Base-by-base conservation (phyloP, 2,329 filamentous ascomycete species). In the Diaporthe australafricana region DNA sequence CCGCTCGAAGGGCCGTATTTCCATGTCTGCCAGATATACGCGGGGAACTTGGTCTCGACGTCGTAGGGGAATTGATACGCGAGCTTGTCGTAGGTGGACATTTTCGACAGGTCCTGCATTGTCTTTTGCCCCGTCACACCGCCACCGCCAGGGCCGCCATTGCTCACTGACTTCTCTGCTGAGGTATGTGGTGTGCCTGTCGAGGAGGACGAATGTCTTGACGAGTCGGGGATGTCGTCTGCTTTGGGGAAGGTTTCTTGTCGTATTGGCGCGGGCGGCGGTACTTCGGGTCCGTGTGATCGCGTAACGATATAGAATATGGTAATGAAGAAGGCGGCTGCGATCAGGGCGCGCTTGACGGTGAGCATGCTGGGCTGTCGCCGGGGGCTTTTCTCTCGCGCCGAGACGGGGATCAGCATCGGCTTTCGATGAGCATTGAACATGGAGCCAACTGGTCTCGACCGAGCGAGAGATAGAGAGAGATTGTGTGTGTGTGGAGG, bases 1-100 rank as follows among this genome's bases (percentile, higher is more conserved):
- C 90, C 87, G 27, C 94, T 93, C 1, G 91, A 89, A 0, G 96
- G 95, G 0, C 91, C 93, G 78, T 90, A 92, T 82, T 97, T 98
- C 96, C 96, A 99, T 17, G 96, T 99, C 87, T 99, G 96, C 96
- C 96, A 99, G 79, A 99, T 97, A 85, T 98, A 98, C 70, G 95
- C 95, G 3, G 96, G 96, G 81, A 98, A 98, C 81, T 96, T 97
- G 77, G 87, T 83, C 79, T 95, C 91, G 74, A 96, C 87, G 78
- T 98, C 93, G 86, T 98, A 99, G 25, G 95, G 94, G 82, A 96
- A 98, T 77, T 97, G 93, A 85, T 97, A 98, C 67, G 92, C 92
- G 71, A 99, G 90, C 84, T 96, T 98, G 85, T 89, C 93, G 87
- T 86, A 87, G 68, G 95, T 87, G 20, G 93, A 91, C 83, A 93